Percentiles rank a stretch among this genome's conserved stretches.
Evolutionary conservation across 768 basidiomycete species (phyloP).

Genomic region (Dictyophora rubrovolvata): DNA sequence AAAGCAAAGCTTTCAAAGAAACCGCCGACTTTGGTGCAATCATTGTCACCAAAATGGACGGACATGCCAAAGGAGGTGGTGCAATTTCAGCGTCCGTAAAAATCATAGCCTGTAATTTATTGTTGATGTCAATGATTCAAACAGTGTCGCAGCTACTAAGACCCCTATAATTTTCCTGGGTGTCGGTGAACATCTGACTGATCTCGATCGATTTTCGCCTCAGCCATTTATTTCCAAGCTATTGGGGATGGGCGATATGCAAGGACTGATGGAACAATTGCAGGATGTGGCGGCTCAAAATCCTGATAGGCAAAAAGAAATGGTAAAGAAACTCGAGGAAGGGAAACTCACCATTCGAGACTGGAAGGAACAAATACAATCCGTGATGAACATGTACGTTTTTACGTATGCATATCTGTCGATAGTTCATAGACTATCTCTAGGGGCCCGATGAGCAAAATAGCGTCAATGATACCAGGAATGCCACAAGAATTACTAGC

Average conservation of each 20-base stretch:
- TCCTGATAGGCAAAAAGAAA: conserved; percentile 95
- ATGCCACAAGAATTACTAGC: conserved; percentile 84
- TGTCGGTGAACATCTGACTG: conserved; percentile 94
- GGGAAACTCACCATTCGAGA: conserved; percentile 95
- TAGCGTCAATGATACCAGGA: conserved; percentile 98
- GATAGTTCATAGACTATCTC: conserved; percentile 11
- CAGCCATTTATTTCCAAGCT: conserved; percentile 97
- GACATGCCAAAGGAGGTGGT: conserved; percentile 97
- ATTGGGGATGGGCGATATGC: conserved; percentile 91
- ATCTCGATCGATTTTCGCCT: conserved; percentile 91
- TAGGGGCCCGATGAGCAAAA: conserved; percentile 98
- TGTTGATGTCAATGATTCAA: not conserved
- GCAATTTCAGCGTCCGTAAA: conserved; percentile 93
- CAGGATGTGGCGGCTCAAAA: conserved; percentile 89
- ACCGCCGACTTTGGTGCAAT: conserved; percentile 97
- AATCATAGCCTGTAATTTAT: not conserved
- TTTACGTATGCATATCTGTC: conserved; percentile 8
- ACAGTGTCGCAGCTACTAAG: conserved; percentile 93
- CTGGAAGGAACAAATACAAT: conserved; percentile 95
- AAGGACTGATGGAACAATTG: conserved; percentile 97
- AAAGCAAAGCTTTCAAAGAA: conserved; percentile 95
- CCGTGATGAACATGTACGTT: conserved; percentile 94
- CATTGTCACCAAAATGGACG: conserved; percentile 99
- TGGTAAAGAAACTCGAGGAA: conserved; percentile 95
- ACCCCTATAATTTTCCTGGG: conserved; percentile 99